Evolutionary conservation across 129 eudicot species (phyloP), one percentile per base, ranked within the genome.

Genomic region (Flaveria brownii): DNA sequence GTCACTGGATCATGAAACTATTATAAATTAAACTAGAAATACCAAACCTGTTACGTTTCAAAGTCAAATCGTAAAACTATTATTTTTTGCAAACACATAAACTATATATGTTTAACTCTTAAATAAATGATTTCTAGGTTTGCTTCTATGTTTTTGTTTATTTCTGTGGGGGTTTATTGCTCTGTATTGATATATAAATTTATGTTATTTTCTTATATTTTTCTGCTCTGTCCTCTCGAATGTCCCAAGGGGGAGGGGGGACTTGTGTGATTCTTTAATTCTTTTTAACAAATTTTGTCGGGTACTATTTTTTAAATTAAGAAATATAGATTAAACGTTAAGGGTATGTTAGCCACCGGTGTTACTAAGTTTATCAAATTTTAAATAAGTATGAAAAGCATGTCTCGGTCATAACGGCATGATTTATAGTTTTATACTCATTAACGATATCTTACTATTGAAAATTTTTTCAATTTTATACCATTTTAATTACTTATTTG

Each of bases 191-290:
- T 13, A 36, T 25, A 9, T 61, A 4, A 25, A 26, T 28, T 3
- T 28, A 3, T 11, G 28, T 23, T 15, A 2, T 52, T 11, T 4
- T 23, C 7, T 12, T 61, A 25, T 61, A 61, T 15, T 26, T 5
- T 61, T 12, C 6, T 61, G 14, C 5, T 25, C 36, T 26, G 42
- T 4, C 67, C 67, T 61, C 67, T 61, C 41, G 67, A 61, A 61
- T 61, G 42, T 61, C 67, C 64, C 6, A 26, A 61, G 67, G 67
- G 42, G n/a, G 67, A 60, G 67, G 42, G 41, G 18, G 41, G n/a
- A 61, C 10, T 25, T 61, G 67, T 26, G 16, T 61, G 17, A 61
- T 61, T 61, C 15, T 1, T 11, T 26, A 1, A 61, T 61, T 61
- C 8, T 13, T 61, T 13, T 23, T 25, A 61, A 61, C 28, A 25